Evolutionary conservation across 169 alveolate genomes (phyloP).

Genomic region (Plasmodium gaboni): DNA sequence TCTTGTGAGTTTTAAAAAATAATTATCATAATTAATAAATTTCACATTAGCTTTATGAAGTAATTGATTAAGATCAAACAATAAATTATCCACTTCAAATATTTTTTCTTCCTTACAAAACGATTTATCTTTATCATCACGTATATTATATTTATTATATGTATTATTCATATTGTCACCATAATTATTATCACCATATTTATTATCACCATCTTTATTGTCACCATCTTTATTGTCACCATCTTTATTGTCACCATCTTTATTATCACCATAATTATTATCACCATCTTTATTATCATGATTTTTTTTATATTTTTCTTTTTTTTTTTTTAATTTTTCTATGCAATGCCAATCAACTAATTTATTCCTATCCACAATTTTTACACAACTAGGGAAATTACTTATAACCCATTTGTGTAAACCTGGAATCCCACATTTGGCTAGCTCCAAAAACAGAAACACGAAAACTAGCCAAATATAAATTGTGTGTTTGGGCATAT

Average conservation of each 20-base stretch:
- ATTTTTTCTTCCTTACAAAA: neutral
- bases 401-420: constrained; percentile 78
- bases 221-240: neutral
- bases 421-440: constrained; percentile 79
- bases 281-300: no score
- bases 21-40: constrained; percentile 38
- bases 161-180: no score
- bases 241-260: neutral
- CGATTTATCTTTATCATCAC: no score
- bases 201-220: neutral
- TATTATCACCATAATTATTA: no score
- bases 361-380: constrained; percentile 30
- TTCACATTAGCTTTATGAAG: constrained; percentile 79
- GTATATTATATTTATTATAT: no score
- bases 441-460: neutral
- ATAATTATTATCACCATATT: neutral
- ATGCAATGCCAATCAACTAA: constrained; percentile 18
- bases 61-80: constrained; percentile 81
- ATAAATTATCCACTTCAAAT: constrained; percentile 66
- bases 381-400: constrained; percentile 78
- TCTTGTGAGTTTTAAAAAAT: constrained; percentile 67
- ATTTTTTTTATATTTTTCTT: neutral
- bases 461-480: constrained; percentile 4
- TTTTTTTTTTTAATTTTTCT: neutral
- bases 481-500: constrained; percentile 13